Base-by-base conservation (phyloP, 805 yeast genomes). In the Candida ipomoeae region DNA sequence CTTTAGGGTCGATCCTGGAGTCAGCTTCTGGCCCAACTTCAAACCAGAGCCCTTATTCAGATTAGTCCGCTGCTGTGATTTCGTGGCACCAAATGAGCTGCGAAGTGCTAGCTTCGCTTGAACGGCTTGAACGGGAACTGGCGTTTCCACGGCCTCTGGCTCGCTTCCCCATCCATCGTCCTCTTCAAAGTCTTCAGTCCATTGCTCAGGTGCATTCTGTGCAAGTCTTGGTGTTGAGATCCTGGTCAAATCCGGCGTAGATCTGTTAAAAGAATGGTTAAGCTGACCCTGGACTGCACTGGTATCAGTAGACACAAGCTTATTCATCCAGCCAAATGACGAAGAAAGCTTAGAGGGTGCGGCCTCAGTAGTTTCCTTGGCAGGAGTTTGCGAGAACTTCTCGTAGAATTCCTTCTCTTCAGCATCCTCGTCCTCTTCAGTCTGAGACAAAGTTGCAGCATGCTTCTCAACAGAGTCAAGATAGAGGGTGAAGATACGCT, bases 401-500 rank as follows among this genome's bases (percentile, higher is more conserved):
- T 60, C 56, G 51, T 66, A 68, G 42, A 73, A 73, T 34, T 70
- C 69, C 39, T 62, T 64, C 50, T 73, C 78, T 48, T 72, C 76
- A 3, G 60, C 59, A 29, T 59, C 62, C 46, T 70, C 77, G 36
- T 70, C 72, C 17, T 62, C 74, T 43, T 68, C 74, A 3, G 45
- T 59, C 10, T 62, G 58, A 0, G 74, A 72, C 40, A 73, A 62
- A 2, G 64, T 53, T 1, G 64, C 58, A 0, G 77, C 74, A 52
- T 72, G 71, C 34, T 57, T 54, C 51, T 74, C 77, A 13, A 74
- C 77, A 1, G 68, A 55, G 13, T 65, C 61, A 26, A 74, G 63
- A 61, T 87, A 85, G 26, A 76, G 50, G 26, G 84, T 83, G 55
- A 92, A 83, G 0, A 89, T 78, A 41, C 74, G 67, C 57, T 81